Conservation (phyloP, 495 filamentous ascomycete species). For the Aspergillus cavernicola region DNA sequence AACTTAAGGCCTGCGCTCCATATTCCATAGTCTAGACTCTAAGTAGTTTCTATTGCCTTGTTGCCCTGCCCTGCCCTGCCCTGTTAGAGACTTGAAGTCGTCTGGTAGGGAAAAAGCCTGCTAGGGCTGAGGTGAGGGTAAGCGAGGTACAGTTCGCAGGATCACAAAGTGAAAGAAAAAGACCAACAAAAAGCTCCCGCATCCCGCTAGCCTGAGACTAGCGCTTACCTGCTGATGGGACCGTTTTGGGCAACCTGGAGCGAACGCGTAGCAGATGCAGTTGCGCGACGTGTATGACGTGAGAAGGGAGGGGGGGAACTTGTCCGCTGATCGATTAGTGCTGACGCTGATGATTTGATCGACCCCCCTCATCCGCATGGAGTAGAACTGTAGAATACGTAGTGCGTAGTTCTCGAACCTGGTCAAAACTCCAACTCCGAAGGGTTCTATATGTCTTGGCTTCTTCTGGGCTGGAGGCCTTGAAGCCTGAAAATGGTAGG, state of each 20-base stretch:
- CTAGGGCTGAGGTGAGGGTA: slow-evolving; percentile 7
- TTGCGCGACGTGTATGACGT: slow-evolving; percentile 7
- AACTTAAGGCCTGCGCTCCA: no score
- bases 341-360: neutral
- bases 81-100: neutral
- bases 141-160: slow-evolving; percentile 2
- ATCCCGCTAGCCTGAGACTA: slow-evolving; percentile 1
- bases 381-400: no score
- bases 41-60: neutral
- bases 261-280: neutral
- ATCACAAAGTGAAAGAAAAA: no score
- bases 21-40: no score
- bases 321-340: neutral
- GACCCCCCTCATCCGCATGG: no score
- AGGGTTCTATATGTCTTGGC: neutral
- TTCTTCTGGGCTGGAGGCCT: neutral
- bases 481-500: neutral
- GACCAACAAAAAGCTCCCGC: neutral
- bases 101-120: neutral
- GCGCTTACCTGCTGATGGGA: slow-evolving; percentile 10
- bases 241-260: slow-evolving; percentile 6
- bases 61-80: no score
- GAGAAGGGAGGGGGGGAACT: neutral
- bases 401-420: no score
- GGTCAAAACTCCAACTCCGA: neutral